Base-by-base conservation (phyloP, 441 rosid genomes). In the Erodium trifolium region DNA sequence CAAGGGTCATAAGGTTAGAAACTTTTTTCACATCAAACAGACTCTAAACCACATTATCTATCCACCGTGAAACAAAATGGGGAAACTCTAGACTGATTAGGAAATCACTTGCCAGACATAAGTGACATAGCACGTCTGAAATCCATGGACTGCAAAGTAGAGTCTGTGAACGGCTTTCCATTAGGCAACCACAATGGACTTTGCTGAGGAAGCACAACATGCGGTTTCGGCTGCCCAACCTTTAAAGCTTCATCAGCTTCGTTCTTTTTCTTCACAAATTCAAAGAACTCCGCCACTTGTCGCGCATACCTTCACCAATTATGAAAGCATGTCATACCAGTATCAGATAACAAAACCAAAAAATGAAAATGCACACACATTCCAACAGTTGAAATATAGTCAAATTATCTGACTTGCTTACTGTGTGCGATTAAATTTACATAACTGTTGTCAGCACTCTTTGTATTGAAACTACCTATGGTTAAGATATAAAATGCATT, bases 261-360 rank as follows among this genome's bases (percentile, higher is more conserved):
- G 10, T 75, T 63, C 78, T 47, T 70, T 67, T 71, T 70, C 78
- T 75, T 70, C 71, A 75, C 78, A 19, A 75, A 75, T 69, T 75
- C 74, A 10, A 75, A 75, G 71, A 75, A 75, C 67, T 34, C 31
- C 8, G 60, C 60, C 60, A 53, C 60, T 53, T 53, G 60, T 2
- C 60, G 19, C 0, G 60, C 60, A 53, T 53, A 53, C 60, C 60
- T 53, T 53, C 60, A 53, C 60, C 60, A 53, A 39, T 39, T 39
- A 39, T 39, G 45, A 39, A 9, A 6, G 9, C 45, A 4, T 5
- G 3, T 3, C n/a, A 1, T 49, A 3, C 55, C 55, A 49, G 55
- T 12, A 11, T 7, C 53, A 47, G 12, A 47, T 9, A 47, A 47
- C 12, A 47, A 3, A 12, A 49, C 14, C 55, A 13, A 49, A 49